phyloP scores from a whole-genome alignment of 768 basidiomycete species.

The Clitopilus passeckerianus region DNA sequence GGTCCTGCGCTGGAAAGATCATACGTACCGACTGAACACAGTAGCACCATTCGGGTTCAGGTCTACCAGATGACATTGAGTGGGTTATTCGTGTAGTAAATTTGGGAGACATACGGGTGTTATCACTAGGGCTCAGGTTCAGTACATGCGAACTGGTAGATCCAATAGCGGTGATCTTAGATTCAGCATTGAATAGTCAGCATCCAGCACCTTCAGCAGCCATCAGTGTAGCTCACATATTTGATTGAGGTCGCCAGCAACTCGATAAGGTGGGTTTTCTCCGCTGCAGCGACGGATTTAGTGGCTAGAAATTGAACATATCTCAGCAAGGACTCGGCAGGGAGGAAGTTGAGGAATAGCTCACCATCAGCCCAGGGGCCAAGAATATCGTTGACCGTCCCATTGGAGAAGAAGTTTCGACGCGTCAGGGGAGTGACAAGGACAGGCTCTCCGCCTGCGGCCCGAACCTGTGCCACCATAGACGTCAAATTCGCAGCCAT shows the following conservation, averaged over 20 bases:
- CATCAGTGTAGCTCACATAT: slow-evolving; percentile 18
- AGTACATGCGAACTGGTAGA: slow-evolving; percentile 31
- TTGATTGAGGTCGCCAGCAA: slow-evolving; percentile 31
- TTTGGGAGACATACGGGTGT: slow-evolving; percentile 26
- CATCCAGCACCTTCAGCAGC: not conserved
- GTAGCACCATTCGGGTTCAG: slow-evolving; percentile 34
- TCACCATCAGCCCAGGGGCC: slow-evolving; percentile 33
- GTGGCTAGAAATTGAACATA: not conserved
- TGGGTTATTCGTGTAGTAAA: not conserved
- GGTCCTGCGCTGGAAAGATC: not conserved
- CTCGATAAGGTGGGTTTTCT: slow-evolving; percentile 32
- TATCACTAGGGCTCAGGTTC: slow-evolving; percentile 31
- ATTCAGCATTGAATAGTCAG: not conserved
- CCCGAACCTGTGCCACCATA: slow-evolving; percentile 32
- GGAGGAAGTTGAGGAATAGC: not conserved
- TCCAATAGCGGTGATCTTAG: slow-evolving; percentile 31
- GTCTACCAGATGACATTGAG: slow-evolving; percentile 12
- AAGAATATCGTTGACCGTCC: slow-evolving; percentile 29
- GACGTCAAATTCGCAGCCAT: slow-evolving; percentile 37
- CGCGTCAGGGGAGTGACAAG: slow-evolving; percentile 35
- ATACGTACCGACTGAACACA: slow-evolving; percentile 31
- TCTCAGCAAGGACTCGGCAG: not conserved
- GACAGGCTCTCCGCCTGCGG: slow-evolving; percentile 32
- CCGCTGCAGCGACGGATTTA: not conserved
- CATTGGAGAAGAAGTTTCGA: slow-evolving; percentile 28